These are phyloP conservation scores for Panicum virgatum DNA, from an alignment of 202 grass and related monocot species.

Conservation along the genomic window DNA sequence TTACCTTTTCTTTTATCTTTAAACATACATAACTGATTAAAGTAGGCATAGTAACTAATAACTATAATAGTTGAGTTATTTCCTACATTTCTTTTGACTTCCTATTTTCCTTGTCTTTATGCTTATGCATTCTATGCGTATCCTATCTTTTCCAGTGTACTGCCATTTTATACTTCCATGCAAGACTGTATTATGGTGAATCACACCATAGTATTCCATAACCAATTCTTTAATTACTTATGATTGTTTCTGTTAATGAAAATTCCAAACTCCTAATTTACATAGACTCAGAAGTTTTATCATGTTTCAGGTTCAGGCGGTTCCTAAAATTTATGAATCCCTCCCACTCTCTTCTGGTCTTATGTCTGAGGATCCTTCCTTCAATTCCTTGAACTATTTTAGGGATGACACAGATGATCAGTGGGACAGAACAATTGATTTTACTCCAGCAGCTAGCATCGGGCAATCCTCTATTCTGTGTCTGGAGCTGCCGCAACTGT, in stretches of 20 bases:
- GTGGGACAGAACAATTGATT: conserved; percentile 76
- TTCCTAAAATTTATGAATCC: conserved; percentile 75
- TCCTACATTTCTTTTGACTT: background rate
- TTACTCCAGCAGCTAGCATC: conserved; percentile 74
- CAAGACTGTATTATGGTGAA: background rate
- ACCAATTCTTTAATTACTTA: background rate
- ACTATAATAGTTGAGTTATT: background rate
- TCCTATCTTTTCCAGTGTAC: background rate
- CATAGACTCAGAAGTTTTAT: background rate
- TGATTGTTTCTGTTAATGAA: background rate
- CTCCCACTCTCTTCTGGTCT: background rate
- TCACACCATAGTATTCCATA: background rate
- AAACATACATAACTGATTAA: background rate
- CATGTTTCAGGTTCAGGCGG: conserved; percentile 56
- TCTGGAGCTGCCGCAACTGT: conserved; percentile 49
- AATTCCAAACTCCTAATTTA: background rate
- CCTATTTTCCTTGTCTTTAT: background rate
- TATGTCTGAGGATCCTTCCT: conserved; percentile 52
- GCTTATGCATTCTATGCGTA: background rate
- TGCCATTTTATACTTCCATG: background rate
- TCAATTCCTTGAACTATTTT: conserved; percentile 68
- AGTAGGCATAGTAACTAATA: background rate
- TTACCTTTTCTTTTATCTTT: background rate
- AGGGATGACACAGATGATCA: conserved; percentile 65
- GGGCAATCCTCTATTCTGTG: conserved; percentile 80